A percentile compares a stretch with the other conserved stretches of the same genome.
These are phyloP conservation scores for Thielaviopsis ethacetica DNA, from an alignment of 2,329 filamentous ascomycete genomes.

Conservation along the genomic window DNA sequence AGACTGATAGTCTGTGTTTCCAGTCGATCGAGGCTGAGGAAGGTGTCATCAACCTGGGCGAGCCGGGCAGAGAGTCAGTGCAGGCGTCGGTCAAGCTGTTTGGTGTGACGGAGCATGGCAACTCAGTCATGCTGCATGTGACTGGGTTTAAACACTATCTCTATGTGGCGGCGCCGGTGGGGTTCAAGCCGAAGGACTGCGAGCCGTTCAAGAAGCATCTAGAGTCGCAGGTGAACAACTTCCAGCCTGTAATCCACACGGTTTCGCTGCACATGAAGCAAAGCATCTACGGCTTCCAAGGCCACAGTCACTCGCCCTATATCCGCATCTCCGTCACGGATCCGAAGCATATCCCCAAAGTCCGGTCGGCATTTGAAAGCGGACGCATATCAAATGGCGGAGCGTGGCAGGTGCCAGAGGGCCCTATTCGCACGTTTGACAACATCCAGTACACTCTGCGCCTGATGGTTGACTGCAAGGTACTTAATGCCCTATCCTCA, in stretches of 20 bases:
- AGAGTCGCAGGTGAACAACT: constrained; percentile 59
- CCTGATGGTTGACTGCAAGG: constrained; percentile 95
- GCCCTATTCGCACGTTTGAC: constrained; percentile 79
- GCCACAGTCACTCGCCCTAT: constrained; percentile 81
- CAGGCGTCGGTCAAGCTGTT: constrained; percentile 75
- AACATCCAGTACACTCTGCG: constrained; percentile 87
- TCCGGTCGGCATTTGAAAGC: constrained; percentile 59
- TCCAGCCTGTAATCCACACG: constrained; percentile 61
- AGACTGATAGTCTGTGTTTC: constrained; percentile 61
- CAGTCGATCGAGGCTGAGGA: constrained; percentile 95
- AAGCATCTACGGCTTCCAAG: constrained; percentile 87
- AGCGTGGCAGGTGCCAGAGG: constrained; percentile 56
- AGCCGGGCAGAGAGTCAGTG: not conserved
- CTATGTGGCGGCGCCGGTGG: constrained; percentile 74
- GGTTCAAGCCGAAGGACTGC: constrained; percentile 66
- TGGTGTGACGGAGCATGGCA: constrained; percentile 67
- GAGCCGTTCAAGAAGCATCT: constrained; percentile 63
- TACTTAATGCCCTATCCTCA: constrained; percentile 21
- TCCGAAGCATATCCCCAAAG: constrained; percentile 62
- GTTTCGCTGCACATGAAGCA: constrained; percentile 72
- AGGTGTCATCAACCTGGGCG: constrained; percentile 59
- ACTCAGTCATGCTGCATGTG: constrained; percentile 89
- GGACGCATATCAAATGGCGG: constrained; percentile 77
- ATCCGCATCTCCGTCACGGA: constrained; percentile 88
- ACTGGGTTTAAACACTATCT: constrained; percentile 94